Evolutionary conservation across 345 rosid genomes (phyloP), one percentile per base, ranked within the genome.

Genomic region (Melaleuca alternifolia): DNA sequence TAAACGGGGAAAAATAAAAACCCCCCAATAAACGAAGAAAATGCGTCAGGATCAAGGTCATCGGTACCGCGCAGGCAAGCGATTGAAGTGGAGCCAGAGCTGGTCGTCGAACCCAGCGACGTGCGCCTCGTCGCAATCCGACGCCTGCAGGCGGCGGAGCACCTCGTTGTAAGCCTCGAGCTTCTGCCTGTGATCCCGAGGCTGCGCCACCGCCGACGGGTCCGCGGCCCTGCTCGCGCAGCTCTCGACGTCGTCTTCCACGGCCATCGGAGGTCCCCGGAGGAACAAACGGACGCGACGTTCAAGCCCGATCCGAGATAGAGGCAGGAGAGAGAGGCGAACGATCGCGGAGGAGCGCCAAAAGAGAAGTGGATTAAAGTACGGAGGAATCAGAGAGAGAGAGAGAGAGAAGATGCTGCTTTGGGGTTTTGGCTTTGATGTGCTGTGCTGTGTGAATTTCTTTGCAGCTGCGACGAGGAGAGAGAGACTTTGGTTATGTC

Each of bases 41-140:
- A 71, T 33, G 79, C 11, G 12, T n/a, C 24, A 65, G 46, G 79
- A 65, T 71, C 79, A 5, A 71, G 79, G 24, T 18, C 24, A 37
- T 13, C 51, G n/a, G 56, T 90, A 97, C 99, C 99, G 93, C 87
- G 99, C 97, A 87, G 99, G 99, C 51, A 97, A 93, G 81, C 99
- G 98, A 90, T 97, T 94, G 92, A 97, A 96, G 91, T 97, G 99
- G 86, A 95, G 94, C 98, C 99, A 97, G 54, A 97, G 99, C 88
- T 94, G 95, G 93, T 97, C 98, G 83, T 96, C 99, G 28, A 97
- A 97, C 65, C 93, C 98, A 84, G 97, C 94, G 79, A 89, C 89
- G 89, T 87, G 84, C 41, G 99, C 97, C 61, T 94, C 99, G 56
- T 93, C 96, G 85, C 90, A 92, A 90, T 91, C 93, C 24, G 90